Percentiles rank a stretch among this genome's conserved stretches.
Evolutionary conservation across 1,139 yeast genomes (phyloP).

Genomic region (Debaryomyces psychrophilus): DNA sequence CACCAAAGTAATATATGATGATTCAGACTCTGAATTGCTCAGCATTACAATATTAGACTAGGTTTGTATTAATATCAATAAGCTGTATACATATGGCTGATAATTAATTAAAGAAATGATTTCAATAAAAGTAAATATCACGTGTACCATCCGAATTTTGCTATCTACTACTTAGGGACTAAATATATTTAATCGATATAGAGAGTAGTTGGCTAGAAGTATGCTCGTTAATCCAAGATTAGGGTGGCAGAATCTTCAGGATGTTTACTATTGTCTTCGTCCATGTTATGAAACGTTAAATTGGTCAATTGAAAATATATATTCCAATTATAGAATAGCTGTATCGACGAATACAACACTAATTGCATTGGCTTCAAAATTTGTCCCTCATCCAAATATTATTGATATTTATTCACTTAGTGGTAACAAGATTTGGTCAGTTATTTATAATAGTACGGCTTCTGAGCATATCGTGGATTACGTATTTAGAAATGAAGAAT

Average conservation of each 20-base stretch:
- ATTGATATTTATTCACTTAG: conserved; percentile 57
- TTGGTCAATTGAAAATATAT: conserved; percentile 41
- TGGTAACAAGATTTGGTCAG: conserved; percentile 51
- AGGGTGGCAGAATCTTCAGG: conserved; percentile 65
- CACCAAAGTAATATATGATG: conserved; percentile 60
- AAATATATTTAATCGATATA: background rate
- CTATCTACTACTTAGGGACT: background rate
- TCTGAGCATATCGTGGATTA: conserved; percentile 62
- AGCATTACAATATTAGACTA: background rate
- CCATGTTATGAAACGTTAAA: conserved; percentile 44
- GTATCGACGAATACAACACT: conserved; percentile 37
- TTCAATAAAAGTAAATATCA: background rate
- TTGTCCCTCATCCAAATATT: conserved; percentile 35
- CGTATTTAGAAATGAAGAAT: conserved; percentile 58
- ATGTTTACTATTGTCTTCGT: conserved; percentile 59
- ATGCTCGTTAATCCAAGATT: conserved; percentile 47
- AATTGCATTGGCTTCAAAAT: conserved; percentile 41
- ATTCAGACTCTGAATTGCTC: conserved; percentile 17
- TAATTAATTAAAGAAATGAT: background rate
- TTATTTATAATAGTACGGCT: conserved; percentile 54
- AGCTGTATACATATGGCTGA: background rate
- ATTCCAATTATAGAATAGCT: conserved; percentile 30
- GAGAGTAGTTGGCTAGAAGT: background rate
- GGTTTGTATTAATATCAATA: background rate
- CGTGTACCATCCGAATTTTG: background rate